Conservation (phyloP, 768 basidiomycete species). For the Amanita phalloides region DNA sequence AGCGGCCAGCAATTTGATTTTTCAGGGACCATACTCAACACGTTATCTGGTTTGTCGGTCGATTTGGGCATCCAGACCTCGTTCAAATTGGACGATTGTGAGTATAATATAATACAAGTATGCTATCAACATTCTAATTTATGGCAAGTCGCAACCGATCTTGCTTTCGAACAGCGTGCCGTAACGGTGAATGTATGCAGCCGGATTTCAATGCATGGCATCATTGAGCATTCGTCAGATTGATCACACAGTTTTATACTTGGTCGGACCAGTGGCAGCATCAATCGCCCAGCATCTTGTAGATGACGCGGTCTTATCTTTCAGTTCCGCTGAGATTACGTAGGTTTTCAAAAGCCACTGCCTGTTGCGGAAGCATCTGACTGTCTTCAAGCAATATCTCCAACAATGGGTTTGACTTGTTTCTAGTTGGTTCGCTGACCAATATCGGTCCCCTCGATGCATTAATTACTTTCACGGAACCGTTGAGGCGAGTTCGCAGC, state of each 20-base stretch:
- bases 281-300: slow-evolving; percentile 60
- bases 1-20: slow-evolving; percentile 62
- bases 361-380: background rate
- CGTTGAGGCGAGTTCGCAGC: slow-evolving; percentile 35
- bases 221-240: slow-evolving; percentile 25
- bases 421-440: slow-evolving; percentile 48
- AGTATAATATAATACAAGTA: slow-evolving; percentile 11
- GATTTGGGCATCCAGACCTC: slow-evolving; percentile 42
- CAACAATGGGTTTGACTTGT: slow-evolving; percentile 52
- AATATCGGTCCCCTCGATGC: slow-evolving; percentile 63
- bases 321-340: slow-evolving; percentile 51
- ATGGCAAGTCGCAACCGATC: slow-evolving; percentile 37
- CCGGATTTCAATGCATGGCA: slow-evolving; percentile 9
- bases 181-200: slow-evolving; percentile 39
- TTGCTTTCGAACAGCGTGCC: slow-evolving; percentile 45
- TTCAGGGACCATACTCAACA: slow-evolving; percentile 47
- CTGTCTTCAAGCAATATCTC: slow-evolving; percentile 31
- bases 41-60: slow-evolving; percentile 48
- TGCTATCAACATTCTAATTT: slow-evolving; percentile 1
- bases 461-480: slow-evolving; percentile 52
- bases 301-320: slow-evolving; percentile 40
- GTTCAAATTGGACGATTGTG: slow-evolving; percentile 60
- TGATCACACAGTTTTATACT: slow-evolving; percentile 50
- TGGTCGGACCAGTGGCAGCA: slow-evolving; percentile 63
- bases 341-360: slow-evolving; percentile 14